Conservation (phyloP, 805 yeast genomes). For the Metschnikowia vanudenii region DNA sequence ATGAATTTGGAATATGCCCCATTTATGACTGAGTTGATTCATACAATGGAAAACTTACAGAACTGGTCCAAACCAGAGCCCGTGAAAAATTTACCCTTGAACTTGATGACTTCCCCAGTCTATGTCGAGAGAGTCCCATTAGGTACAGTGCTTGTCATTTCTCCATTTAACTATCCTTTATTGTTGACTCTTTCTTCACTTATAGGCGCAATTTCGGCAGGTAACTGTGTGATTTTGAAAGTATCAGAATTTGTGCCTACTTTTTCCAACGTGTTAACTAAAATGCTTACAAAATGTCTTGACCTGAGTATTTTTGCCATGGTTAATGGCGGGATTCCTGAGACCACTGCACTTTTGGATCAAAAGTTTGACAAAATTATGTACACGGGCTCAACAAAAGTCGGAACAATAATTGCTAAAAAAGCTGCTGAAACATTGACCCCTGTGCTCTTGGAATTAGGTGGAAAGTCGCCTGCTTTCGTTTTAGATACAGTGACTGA, state of each 20-base stretch:
- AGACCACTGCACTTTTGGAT: constrained; percentile 48
- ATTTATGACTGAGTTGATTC: constrained; percentile 52
- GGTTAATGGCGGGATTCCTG: constrained; percentile 72
- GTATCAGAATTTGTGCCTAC: constrained; percentile 73
- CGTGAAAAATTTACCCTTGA: constrained; percentile 37
- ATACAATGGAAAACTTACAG: constrained; percentile 57
- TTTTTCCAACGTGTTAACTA: constrained; percentile 55
- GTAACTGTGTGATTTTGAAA: constrained; percentile 75
- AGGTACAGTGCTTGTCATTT: constrained; percentile 71
- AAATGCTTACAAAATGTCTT: constrained; percentile 50
- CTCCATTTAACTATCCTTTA: constrained; percentile 83
- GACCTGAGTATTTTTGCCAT: constrained; percentile 57
- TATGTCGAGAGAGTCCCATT: constrained; percentile 30
- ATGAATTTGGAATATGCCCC: constrained; percentile 54
- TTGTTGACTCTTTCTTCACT: constrained; percentile 62
- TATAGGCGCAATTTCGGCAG: constrained; percentile 80
- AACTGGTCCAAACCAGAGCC: constrained; percentile 58
- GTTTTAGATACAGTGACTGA: constrained; percentile 51
- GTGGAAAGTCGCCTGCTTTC: constrained; percentile 89
- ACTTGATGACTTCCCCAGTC: constrained; percentile 24
- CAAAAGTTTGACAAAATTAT: constrained; percentile 77
- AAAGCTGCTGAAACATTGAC: constrained; percentile 86
- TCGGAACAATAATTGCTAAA: constrained; percentile 72
- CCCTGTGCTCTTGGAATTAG: constrained; percentile 79
- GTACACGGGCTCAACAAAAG: constrained; percentile 77